These are phyloP conservation scores for Ustilago nuda DNA, from an alignment of 1,284 basidiomycete genomes.

Conservation along the genomic window DNA sequence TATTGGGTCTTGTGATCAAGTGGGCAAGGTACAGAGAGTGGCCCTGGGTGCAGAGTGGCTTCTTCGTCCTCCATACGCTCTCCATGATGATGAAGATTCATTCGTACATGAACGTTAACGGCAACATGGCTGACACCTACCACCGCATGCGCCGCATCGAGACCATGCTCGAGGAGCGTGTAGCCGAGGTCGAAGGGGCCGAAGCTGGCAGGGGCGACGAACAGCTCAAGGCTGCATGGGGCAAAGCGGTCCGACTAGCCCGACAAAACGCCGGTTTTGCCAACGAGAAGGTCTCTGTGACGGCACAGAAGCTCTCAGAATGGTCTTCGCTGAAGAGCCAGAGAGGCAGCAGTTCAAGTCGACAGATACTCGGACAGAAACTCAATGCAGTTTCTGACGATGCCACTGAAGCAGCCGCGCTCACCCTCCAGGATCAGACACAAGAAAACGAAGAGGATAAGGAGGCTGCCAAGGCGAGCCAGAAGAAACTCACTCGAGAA, in stretches of 20 bases:
- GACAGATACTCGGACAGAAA: slow-evolving; percentile 18
- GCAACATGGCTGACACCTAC: slow-evolving; percentile 76
- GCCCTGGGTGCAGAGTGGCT: slow-evolving; percentile 98
- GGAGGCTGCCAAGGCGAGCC: not conserved
- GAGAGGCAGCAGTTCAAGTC: slow-evolving; percentile 40
- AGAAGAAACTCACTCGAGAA: slow-evolving; percentile 33
- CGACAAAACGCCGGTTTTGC: slow-evolving; percentile 18
- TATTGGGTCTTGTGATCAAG: slow-evolving; percentile 61
- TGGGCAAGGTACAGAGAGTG: slow-evolving; percentile 74
- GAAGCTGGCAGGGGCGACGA: slow-evolving; percentile 36
- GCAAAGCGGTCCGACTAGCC: slow-evolving; percentile 35
- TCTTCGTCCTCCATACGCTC: slow-evolving; percentile 89
- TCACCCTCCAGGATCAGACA: slow-evolving; percentile 12
- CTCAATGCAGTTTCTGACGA: slow-evolving; percentile 11
- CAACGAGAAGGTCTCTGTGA: slow-evolving; percentile 7
- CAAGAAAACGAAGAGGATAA: slow-evolving; percentile 4
- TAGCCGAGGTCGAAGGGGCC: slow-evolving; percentile 50
- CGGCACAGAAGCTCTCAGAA: slow-evolving; percentile 1
- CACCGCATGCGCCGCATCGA: slow-evolving; percentile 49
- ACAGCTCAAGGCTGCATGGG: slow-evolving; percentile 40
- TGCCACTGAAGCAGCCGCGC: not conserved
- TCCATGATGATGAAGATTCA: slow-evolving; percentile 96
- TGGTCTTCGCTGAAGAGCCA: slow-evolving; percentile 46
- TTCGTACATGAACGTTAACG: slow-evolving; percentile 91
- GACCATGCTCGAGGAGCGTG: slow-evolving; percentile 57